Evolutionary conservation across 768 basidiomycete species (phyloP).

Genomic region (Auricularia heimuer): DNA sequence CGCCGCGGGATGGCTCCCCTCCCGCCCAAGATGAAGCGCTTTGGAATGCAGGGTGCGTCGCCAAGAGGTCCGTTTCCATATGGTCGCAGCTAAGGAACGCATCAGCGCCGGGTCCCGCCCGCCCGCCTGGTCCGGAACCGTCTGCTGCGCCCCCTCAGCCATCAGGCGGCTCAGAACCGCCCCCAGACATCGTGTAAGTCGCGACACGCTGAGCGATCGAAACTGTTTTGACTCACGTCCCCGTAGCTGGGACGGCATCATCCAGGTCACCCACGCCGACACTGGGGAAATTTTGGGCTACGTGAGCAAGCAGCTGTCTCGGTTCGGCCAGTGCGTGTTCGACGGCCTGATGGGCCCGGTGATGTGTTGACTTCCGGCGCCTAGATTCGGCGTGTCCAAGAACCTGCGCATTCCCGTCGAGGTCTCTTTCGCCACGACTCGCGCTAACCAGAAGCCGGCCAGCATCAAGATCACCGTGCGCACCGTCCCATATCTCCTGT

Average conservation of each 20-base stretch:
- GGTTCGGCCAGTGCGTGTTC: neutral
- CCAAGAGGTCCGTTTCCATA: neutral
- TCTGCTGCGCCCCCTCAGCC: neutral
- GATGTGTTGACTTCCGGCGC: neutral
- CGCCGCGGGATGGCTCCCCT: neutral
- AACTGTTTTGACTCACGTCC: neutral
- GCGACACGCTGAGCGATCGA: neutral
- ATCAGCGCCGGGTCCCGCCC: neutral
- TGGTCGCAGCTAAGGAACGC: neutral
- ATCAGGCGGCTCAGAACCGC: neutral
- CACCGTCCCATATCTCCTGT: neutral
- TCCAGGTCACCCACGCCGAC: neutral
- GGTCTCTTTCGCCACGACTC: neutral
- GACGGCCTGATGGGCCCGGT: neutral
- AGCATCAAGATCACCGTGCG: conserved; percentile 1
- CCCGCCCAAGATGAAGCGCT: conserved; percentile 1
- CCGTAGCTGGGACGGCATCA: neutral
- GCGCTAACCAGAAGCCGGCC: neutral
- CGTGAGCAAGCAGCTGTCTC: neutral
- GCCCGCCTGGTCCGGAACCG: neutral
- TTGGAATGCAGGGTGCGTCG: neutral
- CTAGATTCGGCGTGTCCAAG: neutral
- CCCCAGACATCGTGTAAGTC: neutral
- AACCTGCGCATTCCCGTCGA: neutral
- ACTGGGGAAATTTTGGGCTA: neutral